Evolutionary conservation across 495 filamentous ascomycete species (phyloP).

Genomic region (Xylaria nigripes): DNA sequence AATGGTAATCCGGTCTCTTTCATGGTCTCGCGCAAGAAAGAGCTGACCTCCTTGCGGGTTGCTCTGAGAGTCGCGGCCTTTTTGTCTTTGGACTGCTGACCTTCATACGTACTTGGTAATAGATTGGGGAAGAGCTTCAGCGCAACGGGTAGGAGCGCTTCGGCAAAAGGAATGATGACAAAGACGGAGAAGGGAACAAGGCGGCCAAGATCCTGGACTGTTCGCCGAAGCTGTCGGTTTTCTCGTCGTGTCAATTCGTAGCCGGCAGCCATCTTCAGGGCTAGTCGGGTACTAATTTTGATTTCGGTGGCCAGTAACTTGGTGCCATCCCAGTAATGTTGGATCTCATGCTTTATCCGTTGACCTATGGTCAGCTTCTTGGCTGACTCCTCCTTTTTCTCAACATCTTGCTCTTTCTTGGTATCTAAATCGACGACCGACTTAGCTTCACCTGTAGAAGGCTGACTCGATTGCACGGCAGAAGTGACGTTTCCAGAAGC

Average conservation of each 20-base stretch:
- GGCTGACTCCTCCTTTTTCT: constrained; percentile 59
- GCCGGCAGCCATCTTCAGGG: constrained; percentile 93
- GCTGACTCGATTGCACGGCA: constrained; percentile 17
- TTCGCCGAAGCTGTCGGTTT: constrained; percentile 83
- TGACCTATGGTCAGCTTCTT: constrained; percentile 83
- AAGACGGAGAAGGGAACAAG: constrained; percentile 96
- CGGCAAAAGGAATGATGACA: constrained; percentile 92
- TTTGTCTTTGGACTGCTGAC: constrained; percentile 74
- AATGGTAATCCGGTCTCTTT: constrained; percentile 88
- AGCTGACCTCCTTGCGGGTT: constrained; percentile 89
- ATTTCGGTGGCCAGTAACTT: constrained; percentile 92
- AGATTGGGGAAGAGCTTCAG: constrained; percentile 94
- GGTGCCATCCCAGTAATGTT: constrained; percentile 99
- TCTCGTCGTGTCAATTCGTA: constrained; percentile 95
- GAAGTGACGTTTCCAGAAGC: constrained; percentile 27
- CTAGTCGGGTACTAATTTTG: constrained; percentile 80
- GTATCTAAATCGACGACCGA: constrained; percentile 27
- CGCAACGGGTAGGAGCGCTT: constrained; percentile 87
- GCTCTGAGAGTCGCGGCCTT: constrained; percentile 77
- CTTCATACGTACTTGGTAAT: constrained; percentile 95
- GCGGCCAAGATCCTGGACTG: constrained; percentile 85
- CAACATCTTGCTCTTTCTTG: constrained; percentile 29
- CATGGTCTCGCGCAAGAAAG: constrained; percentile 80
- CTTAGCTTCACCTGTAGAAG: constrained; percentile 15
- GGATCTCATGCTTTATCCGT: constrained; percentile 83